These are phyloP conservation scores for Pichia sp. DNA, from an alignment of 1,139 yeast genomes.

Conservation along the genomic window DNA sequence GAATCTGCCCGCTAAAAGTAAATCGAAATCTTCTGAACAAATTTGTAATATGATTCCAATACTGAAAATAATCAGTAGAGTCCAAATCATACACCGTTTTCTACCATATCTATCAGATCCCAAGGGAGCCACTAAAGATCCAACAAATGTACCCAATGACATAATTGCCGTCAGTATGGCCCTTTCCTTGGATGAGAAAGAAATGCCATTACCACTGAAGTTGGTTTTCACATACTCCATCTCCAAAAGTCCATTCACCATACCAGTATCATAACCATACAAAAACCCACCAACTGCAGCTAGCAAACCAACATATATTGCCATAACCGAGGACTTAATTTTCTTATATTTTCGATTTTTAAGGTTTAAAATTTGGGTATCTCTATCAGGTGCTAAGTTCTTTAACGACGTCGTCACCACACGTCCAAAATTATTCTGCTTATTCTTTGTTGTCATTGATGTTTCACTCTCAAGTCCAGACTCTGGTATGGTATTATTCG, in stretches of 20 bases:
- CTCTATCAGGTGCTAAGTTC: not conserved
- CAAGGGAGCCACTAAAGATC: slow-evolving; percentile 68
- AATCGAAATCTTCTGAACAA: slow-evolving; percentile 38
- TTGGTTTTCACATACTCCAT: slow-evolving; percentile 54
- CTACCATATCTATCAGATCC: slow-evolving; percentile 61
- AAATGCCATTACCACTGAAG: slow-evolving; percentile 35
- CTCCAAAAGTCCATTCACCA: slow-evolving; percentile 64
- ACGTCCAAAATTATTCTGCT: too few species aligned
- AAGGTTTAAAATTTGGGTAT: not conserved
- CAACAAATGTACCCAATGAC: slow-evolving; percentile 69
- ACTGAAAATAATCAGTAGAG: slow-evolving; percentile 45
- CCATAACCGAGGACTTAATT: slow-evolving; percentile 31
- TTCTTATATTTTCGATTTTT: slow-evolving; percentile 2
- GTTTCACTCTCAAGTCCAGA: too few species aligned
- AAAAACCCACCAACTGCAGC: slow-evolving; percentile 81
- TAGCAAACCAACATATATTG: slow-evolving; percentile 59
- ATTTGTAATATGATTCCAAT: slow-evolving; percentile 63
- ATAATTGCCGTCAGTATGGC: slow-evolving; percentile 65
- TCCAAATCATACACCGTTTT: slow-evolving; percentile 42
- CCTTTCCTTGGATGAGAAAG: slow-evolving; percentile 52
- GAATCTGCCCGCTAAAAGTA: slow-evolving; percentile 56
- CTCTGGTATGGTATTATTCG: too few species aligned
- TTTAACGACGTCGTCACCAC: not conserved
- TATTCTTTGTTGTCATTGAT: too few species aligned
- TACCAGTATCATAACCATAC: slow-evolving; percentile 80